Evolutionary conservation across 2,329 filamentous ascomycete genomes (phyloP).

Genomic region (Raffaelea ambrosiae): DNA sequence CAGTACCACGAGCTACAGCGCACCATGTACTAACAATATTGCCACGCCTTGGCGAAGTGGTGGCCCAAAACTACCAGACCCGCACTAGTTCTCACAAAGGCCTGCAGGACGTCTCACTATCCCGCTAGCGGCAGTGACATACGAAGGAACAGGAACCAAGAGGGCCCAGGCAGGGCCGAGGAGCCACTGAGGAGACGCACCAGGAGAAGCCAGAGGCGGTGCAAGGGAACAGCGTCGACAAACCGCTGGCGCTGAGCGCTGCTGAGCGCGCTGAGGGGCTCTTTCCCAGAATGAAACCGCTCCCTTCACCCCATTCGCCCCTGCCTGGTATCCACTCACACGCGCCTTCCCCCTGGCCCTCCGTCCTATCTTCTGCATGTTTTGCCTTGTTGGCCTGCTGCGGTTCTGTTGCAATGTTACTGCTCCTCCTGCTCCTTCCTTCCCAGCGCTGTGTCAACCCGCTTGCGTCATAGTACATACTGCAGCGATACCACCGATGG

Average conservation of each 20-base stretch:
- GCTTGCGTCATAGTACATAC: background rate
- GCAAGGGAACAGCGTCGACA: too few relatives aligned
- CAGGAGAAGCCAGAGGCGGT: too few relatives aligned
- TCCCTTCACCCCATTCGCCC: background rate
- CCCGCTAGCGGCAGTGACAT: constrained; percentile 1
- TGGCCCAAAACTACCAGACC: background rate
- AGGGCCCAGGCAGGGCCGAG: too few relatives aligned
- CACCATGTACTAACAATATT: background rate
- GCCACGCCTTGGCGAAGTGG: background rate
- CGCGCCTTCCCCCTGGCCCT: background rate
- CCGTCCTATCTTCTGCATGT: background rate
- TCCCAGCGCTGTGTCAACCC: background rate
- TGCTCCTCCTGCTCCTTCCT: too few relatives aligned
- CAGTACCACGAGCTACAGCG: background rate
- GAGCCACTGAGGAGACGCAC: too few relatives aligned
- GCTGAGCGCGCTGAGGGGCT: too few relatives aligned
- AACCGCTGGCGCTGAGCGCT: too few relatives aligned
- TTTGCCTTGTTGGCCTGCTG: too few relatives aligned
- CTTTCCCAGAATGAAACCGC: background rate
- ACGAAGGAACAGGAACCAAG: too few relatives aligned
- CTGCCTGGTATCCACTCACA: background rate
- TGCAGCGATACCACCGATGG: too few relatives aligned
- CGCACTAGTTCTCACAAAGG: background rate
- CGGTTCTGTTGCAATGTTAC: too few relatives aligned
- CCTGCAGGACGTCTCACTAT: constrained; percentile 1